Percentiles rank a stretch among this genome's conserved stretches.
Evolutionary conservation across 2,329 filamentous ascomycete species (phyloP).

Genomic region (Aaosphaeria arxii): DNA sequence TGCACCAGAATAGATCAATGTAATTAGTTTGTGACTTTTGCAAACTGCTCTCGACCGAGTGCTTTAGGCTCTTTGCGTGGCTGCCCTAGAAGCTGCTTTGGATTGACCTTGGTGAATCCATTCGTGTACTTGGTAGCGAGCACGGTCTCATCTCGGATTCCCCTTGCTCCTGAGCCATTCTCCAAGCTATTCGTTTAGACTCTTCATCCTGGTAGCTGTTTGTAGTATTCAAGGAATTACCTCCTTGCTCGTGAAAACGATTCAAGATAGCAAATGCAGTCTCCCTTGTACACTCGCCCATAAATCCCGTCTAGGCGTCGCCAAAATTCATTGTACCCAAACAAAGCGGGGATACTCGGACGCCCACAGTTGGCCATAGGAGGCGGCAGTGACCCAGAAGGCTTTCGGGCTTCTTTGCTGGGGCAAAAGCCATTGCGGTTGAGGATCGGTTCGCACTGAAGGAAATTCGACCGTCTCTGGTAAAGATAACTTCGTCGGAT

Average conservation of each 20-base stretch:
- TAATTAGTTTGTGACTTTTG: slow-evolving; percentile 8
- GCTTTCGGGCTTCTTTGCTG: background rate
- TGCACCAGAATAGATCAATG: slow-evolving; percentile 3
- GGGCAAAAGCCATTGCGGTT: too few species aligned
- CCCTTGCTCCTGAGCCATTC: slow-evolving; percentile 37
- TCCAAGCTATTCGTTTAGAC: slow-evolving; percentile 37
- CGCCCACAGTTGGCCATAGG: slow-evolving; percentile 60
- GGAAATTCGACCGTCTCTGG: too few species aligned
- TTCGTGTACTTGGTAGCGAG: slow-evolving; percentile 33
- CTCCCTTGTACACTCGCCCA: slow-evolving; percentile 54
- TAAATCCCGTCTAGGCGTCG: slow-evolving; percentile 27
- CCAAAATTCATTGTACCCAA: slow-evolving; percentile 65
- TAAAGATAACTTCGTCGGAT: too few species aligned
- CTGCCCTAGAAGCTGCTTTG: slow-evolving; percentile 3
- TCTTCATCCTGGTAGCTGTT: slow-evolving; percentile 36
- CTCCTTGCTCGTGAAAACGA: slow-evolving; percentile 61
- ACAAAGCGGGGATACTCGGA: slow-evolving; percentile 45
- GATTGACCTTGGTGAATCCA: slow-evolving; percentile 3
- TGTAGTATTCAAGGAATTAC: slow-evolving; percentile 68
- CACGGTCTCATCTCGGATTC: slow-evolving; percentile 35
- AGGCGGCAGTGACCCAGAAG: slow-evolving; percentile 56
- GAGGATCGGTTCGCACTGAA: too few species aligned
- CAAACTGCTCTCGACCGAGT: slow-evolving; percentile 2
- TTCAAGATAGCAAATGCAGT: slow-evolving; percentile 62
- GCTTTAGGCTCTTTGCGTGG: slow-evolving; percentile 2